Percentiles rank a stretch among this genome's conserved stretches.
Evolutionary conservation across 1,284 basidiomycete genomes (phyloP).

Genomic region (Boletus mariae): DNA sequence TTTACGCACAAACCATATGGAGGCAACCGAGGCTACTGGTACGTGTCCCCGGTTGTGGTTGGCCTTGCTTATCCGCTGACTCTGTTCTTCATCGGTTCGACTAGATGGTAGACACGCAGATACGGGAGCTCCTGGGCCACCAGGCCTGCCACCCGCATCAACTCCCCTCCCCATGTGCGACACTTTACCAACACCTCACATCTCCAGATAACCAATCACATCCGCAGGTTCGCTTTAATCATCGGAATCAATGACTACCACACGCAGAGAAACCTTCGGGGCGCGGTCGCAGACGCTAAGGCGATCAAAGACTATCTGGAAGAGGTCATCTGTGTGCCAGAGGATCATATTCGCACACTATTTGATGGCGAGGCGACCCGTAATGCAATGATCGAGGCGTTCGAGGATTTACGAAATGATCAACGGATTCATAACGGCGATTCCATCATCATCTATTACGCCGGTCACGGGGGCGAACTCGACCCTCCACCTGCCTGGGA

Average conservation of each 20-base stretch:
- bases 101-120: neutral
- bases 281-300: constrained; percentile 55
- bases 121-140: neutral
- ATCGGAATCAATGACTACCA: constrained; percentile 60
- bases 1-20: neutral
- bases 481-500: constrained; percentile 43
- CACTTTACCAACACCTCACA: neutral
- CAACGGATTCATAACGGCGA: constrained; percentile 50
- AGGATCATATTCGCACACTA: constrained; percentile 49
- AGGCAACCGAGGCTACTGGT: neutral
- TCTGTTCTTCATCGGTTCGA: neutral
- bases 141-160: too few species aligned
- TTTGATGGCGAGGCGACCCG: constrained; percentile 53
- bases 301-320: constrained; percentile 49
- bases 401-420: constrained; percentile 52
- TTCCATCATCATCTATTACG: constrained; percentile 60
- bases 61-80: neutral
- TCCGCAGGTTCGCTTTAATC: constrained; percentile 45
- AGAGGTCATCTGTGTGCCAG: constrained; percentile 48
- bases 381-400: constrained; percentile 46
- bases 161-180: neutral
- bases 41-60: neutral
- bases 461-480: constrained; percentile 56
- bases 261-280: constrained; percentile 50
- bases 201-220: neutral